These are phyloP conservation scores for Periconia sp. DNA, from an alignment of 2,329 filamentous ascomycete species.

Conservation along the genomic window DNA sequence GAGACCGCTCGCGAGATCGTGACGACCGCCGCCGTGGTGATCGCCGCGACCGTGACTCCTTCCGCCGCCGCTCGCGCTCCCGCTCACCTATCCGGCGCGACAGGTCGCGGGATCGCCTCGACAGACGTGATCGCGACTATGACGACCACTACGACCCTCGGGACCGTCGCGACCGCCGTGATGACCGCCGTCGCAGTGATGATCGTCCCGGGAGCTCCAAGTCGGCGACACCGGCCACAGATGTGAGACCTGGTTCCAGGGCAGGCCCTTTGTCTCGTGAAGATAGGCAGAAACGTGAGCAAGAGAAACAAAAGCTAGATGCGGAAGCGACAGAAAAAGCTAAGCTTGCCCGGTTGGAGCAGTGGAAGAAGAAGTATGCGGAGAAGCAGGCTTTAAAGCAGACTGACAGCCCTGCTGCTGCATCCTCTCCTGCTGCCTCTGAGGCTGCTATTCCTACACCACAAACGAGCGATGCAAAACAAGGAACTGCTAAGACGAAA, in stretches of 20 bases:
- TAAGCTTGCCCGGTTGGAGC: conserved; percentile 73
- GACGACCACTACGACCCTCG: conserved; percentile 69
- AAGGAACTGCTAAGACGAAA: conserved; percentile 71
- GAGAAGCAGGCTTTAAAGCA: conserved; percentile 65
- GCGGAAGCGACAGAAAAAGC: conserved; percentile 25
- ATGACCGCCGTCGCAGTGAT: conserved; percentile 71
- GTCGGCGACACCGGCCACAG: conserved; percentile 59
- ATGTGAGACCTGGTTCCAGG: conserved; percentile 30
- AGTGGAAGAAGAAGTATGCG: conserved; percentile 83
- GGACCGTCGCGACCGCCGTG: conserved; percentile 70
- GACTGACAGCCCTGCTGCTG: conserved; percentile 66
- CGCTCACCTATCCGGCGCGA: conserved; percentile 47
- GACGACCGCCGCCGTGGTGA: conserved; percentile 65
- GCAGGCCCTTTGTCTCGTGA: conserved; percentile 48
- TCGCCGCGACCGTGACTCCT: conserved; percentile 22
- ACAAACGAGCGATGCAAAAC: conserved; percentile 28
- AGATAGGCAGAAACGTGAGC: conserved; percentile 65
- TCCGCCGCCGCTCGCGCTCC: conserved; percentile 18
- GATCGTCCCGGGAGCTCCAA: conserved; percentile 71
- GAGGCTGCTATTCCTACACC: conserved; percentile 63
- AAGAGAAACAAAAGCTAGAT: conserved; percentile 29
- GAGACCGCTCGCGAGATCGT: conserved; percentile 42
- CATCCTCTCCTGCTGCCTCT: conserved; percentile 62
- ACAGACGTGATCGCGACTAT: conserved; percentile 65
- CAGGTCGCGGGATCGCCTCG: conserved; percentile 56